Percentiles rank a stretch among this genome's conserved stretches.
Conservation (phyloP, 345 rosid species). For the Toxicodendron radicans region DNA sequence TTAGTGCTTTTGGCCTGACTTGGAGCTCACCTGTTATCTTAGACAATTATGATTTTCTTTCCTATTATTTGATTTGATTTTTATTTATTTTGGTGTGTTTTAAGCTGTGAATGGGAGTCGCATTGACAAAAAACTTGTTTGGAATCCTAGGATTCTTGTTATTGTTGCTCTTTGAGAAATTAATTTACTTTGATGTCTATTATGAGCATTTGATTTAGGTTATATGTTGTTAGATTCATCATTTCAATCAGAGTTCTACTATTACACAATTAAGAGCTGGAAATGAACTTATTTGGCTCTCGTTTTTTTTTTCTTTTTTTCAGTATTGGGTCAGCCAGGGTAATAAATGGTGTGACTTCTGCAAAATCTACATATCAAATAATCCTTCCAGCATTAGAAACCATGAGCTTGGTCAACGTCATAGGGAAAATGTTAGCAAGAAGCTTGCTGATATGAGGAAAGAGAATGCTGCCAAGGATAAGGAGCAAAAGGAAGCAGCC, state of each 20-base stretch:
- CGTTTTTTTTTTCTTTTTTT: background rate
- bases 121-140: background rate
- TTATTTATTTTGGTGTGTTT: background rate
- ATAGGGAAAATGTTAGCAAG: conserved; percentile 67
- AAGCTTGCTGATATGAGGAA: conserved; percentile 74
- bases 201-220: background rate
- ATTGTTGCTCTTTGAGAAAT: background rate
- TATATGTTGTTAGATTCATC: no score
- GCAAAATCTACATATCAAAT: conserved; percentile 82
- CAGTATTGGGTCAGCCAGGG: conserved; percentile 99
- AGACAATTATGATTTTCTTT: background rate
- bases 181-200: background rate
- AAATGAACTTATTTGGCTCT: conserved; percentile 9
- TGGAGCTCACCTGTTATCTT: background rate
- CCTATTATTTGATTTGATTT: background rate
- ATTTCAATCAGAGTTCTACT: background rate
- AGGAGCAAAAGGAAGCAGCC: conserved; percentile 70
- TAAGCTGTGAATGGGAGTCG: background rate
- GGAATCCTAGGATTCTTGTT: background rate
- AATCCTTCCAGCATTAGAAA: conserved; percentile 83
- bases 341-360: conserved; percentile 95
- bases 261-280: background rate
- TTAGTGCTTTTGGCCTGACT: background rate
- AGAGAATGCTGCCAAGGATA: conserved; percentile 79
- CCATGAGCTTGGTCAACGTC: conserved; percentile 94